Evolutionary conservation across 768 basidiomycete genomes (phyloP), one percentile per base, ranked within the genome.

Genomic region (Tylopilus balloui): DNA sequence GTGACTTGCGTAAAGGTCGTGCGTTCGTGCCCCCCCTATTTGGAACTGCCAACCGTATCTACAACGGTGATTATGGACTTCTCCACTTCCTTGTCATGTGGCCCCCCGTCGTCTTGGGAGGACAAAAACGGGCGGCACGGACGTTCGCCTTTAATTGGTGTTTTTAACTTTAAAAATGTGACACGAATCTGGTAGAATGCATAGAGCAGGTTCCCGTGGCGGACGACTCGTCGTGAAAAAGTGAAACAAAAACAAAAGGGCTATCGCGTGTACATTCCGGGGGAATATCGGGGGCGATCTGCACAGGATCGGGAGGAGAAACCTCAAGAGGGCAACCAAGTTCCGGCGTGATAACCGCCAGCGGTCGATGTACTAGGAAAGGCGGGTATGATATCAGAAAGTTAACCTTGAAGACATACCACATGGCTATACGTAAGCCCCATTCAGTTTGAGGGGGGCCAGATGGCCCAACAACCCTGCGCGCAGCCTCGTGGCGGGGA

Each of bases 391-490:
- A 49, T 32, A 28, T 45, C 42, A 51, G 42, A 51, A 64, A 66
- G 62, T 45, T 64, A 65, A 66, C 64, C 55, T 65, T 65, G 59
- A 46, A 48, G 15, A 48, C 42, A 31, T 44, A 42, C 47, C 56
- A 41, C 48, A 57, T 44, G 36, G 28, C 47, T n/a, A 35, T 52
- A 62, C 55, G 59, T 64, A 64, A 63, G 41, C 27, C n/a, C n/a
- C 37, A 35, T 56, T 52, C 44, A 42, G 44, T 61, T 38, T 42
- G 37, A 45, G n/a, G n/a, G n/a, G n/a, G n/a, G n/a, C n/a, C 45
- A 54, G 35, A 24, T 36, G 39, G 47, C n/a, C 45, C 40, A 42
- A 52, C 42, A 32, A 54, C 59, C 56, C 47, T 58, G 45, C 43
- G n/a, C 53, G 36, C 47, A 34, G 60, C 62, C 62, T 54, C 62